A percentile compares a stretch with the other conserved stretches of the same genome.
Conservation (phyloP, 768 basidiomycete genomes). For the Suillus subaureus region DNA sequence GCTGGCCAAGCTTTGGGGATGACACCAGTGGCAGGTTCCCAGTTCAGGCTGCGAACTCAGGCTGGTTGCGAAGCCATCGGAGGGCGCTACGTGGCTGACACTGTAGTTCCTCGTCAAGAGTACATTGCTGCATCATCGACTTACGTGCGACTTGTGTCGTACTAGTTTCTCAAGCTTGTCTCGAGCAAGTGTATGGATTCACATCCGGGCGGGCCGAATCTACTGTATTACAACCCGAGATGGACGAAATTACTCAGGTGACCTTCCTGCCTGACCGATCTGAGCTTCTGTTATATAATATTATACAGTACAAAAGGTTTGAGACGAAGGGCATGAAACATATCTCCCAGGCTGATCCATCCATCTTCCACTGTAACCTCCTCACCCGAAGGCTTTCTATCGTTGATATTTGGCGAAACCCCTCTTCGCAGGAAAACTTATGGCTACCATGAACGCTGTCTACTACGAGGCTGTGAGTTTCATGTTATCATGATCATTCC, state of each 20-base stretch:
- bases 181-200: background rate
- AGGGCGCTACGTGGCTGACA: background rate
- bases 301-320: background rate
- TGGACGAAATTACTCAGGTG: background rate
- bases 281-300: background rate
- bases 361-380: background rate
- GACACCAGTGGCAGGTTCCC: no score
- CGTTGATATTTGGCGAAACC: background rate
- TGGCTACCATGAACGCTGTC: slow-evolving; percentile 47
- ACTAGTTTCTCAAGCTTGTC: background rate
- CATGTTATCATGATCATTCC: background rate
- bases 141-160: background rate
- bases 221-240: background rate
- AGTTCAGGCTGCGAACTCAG: background rate
- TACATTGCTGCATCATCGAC: background rate
- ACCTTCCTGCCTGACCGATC: slow-evolving; percentile 4
- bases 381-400: background rate
- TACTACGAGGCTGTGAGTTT: slow-evolving; percentile 45
- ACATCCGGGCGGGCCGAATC: background rate
- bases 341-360: slow-evolving; percentile 17
- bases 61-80: background rate
- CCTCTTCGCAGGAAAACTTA: background rate
- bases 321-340: slow-evolving; percentile 2
- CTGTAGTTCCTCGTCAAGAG: background rate
- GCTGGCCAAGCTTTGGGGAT: background rate